Conservation (phyloP, 78 protist species). For the Capsaspora owczarzaki region DNA sequence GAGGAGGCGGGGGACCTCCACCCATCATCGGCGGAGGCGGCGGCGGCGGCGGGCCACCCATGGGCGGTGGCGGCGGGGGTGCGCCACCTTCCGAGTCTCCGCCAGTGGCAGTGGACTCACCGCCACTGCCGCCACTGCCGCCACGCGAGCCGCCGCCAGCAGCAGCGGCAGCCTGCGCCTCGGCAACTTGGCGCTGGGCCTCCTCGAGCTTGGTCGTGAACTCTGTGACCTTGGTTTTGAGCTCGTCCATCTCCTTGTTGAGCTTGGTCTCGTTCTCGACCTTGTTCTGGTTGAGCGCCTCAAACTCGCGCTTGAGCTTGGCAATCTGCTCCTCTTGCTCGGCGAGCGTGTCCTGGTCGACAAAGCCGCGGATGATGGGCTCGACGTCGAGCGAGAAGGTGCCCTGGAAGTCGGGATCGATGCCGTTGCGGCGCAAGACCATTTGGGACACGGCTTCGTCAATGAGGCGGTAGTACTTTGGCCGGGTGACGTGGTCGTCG, state of each 20-base stretch:
- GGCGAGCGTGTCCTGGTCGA: neutral
- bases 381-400: neutral
- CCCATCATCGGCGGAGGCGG: neutral
- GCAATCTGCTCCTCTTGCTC: neutral
- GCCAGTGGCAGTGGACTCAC: neutral
- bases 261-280: neutral
- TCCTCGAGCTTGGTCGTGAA: too few species aligned
- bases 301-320: neutral
- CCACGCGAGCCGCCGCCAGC: neutral
- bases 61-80: neutral
- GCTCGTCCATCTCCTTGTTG: neutral
- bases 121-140: neutral
- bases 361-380: neutral
- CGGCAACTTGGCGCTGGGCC: too few species aligned
- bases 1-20: conserved; percentile 13
- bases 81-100: neutral
- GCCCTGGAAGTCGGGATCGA: conserved; percentile 22
- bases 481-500: conserved; percentile 14
- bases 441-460: conserved; percentile 8
- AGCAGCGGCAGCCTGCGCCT: too few species aligned
- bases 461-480: conserved; percentile 8
- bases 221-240: too few species aligned
- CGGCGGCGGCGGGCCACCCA: conserved; percentile 16
- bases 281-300: neutral
- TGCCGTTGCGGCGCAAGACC: conserved; percentile 2